phyloP scores from a whole-genome alignment of 1,139 yeast species.

The Lodderomyces oxycetoniae region DNA sequence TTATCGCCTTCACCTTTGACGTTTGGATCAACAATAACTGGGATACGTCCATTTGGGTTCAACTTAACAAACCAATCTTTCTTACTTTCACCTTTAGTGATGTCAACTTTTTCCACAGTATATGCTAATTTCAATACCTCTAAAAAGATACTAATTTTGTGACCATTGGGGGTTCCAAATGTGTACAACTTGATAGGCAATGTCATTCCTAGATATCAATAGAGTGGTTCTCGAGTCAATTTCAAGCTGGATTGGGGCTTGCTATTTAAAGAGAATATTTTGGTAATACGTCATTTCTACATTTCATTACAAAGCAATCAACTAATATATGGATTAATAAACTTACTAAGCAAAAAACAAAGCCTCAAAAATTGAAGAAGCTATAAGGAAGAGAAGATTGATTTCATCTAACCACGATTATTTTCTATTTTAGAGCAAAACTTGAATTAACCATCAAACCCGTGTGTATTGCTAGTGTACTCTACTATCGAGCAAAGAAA shows the following conservation, averaged over 20 bases:
- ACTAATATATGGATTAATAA: too few relatives aligned
- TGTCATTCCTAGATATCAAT: constrained; percentile 6
- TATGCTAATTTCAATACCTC: constrained; percentile 47
- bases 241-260: not conserved
- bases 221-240: not conserved
- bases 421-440: too few relatives aligned
- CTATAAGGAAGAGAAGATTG: too few relatives aligned
- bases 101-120: constrained; percentile 39
- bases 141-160: constrained; percentile 44
- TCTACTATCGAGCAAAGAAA: too few relatives aligned
- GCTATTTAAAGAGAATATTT: too few relatives aligned
- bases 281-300: too few relatives aligned
- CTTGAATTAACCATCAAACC: too few relatives aligned
- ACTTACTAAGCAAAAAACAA: too few relatives aligned
- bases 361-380: too few relatives aligned
- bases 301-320: too few relatives aligned
- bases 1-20: not conserved
- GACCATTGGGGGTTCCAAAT: constrained; percentile 54
- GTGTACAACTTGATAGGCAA: constrained; percentile 29
- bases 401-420: too few relatives aligned
- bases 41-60: constrained; percentile 63
- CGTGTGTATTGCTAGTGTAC: too few relatives aligned
- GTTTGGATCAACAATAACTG: constrained; percentile 46
- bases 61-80: constrained; percentile 49
- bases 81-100: constrained; percentile 40